Percentiles rank a stretch among this genome's conserved stretches.
These are phyloP conservation scores for Stachybotrys chlorohalonatus DNA, from an alignment of 2,329 filamentous ascomycete genomes.

Conservation along the genomic window DNA sequence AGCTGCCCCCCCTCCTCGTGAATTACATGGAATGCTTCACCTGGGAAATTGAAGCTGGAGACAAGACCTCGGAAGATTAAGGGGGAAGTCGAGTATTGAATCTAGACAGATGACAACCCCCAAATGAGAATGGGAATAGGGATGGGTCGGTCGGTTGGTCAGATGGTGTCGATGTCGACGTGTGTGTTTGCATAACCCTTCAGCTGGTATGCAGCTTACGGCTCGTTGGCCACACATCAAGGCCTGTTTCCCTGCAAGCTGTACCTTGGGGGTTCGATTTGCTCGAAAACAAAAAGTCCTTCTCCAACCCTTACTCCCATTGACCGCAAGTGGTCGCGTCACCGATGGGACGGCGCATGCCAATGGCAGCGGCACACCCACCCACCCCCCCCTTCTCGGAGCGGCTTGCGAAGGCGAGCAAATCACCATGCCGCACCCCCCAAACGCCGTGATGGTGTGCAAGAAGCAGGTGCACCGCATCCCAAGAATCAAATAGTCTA, in stretches of 20 bases:
- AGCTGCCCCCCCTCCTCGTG: background rate
- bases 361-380: background rate
- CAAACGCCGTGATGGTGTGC: background rate
- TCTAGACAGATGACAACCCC: background rate
- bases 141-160: too few species aligned
- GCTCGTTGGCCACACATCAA: background rate
- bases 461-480: background rate
- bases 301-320: too few species aligned
- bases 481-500: background rate
- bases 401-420: background rate
- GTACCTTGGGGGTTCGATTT: too few species aligned
- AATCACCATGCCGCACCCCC: background rate
- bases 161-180: background rate
- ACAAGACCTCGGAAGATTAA: too few species aligned
- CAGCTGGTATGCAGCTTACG: background rate
- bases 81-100: too few species aligned
- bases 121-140: background rate
- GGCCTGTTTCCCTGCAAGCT: background rate
- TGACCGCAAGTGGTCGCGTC: background rate
- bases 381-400: background rate
- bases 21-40: background rate
- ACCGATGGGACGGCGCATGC: background rate
- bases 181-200: background rate
- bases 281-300: too few species aligned
- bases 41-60: background rate